Base-by-base conservation (phyloP, 108 stramenopile genomes). In the Aureococcus anophagefferens region DNA sequence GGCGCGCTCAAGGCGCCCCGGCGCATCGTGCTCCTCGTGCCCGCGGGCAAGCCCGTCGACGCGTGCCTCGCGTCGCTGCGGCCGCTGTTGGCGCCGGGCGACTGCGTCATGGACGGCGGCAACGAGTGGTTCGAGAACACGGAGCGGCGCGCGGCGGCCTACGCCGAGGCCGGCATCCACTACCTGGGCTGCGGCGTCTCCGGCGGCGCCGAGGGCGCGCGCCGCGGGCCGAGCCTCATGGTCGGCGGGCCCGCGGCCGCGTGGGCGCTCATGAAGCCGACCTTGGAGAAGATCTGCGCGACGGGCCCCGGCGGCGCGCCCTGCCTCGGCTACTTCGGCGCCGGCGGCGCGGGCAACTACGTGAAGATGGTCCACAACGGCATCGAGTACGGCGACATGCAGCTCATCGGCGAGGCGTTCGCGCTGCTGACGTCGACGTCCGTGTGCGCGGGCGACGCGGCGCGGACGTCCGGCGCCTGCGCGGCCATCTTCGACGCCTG, bases 331-430 rank as follows among this genome's bases (percentile, higher is more conserved):
- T 97, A 97, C 80, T 74, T 94, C 68, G 98, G 98, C 45, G 89
- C 90, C 13, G 66, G 51, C 25, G 79, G 81, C 68, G 72, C 91
- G 17, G 96, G 95, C 63, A 96, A 96, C 81, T 96, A 96, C 73
- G 94, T 98, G 70, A 98, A 98, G 85, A 95, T 93, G 92, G 91
- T 99, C 46, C 98, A 99, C 87, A 99, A 99, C 81, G 98, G 98
- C 33, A 95, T 99, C 74, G 98, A 99, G 79, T 99, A 99, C 78
- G 96, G 94, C 34, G 98, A 99, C 75, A 99, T 99, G 98, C 96
- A 97, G 77, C 82, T 97, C 64, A 99, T 99, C 78, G 89, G 89
- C 29, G 98, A 99, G 85, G 91, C 92, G 0, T 99, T 97, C 71
- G 94, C 95, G 72, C 74, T 99, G 35, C 80, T 99, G 33, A 90